phyloP scores from a whole-genome alignment of 2,329 filamentous ascomycete species.

The Coniochaeta hoffmannii region DNA sequence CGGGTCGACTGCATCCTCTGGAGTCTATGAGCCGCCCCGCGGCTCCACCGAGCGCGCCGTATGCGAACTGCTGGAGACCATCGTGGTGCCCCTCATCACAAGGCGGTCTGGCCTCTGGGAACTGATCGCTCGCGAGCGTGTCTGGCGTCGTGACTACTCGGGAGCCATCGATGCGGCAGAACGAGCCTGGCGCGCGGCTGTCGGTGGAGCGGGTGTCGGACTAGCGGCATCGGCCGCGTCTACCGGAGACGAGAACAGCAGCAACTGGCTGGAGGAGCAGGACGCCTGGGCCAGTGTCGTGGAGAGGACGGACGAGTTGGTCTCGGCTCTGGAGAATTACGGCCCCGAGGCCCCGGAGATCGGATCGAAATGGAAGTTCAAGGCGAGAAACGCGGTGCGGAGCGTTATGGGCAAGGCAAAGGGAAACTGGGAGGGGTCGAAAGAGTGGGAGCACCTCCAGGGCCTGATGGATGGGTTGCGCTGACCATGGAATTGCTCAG shows the following conservation, averaged over 20 bases:
- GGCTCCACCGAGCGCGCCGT: constrained; percentile 57
- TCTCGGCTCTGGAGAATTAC: constrained; percentile 76
- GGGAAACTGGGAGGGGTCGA: constrained; percentile 73
- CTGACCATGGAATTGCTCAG: constrained; percentile 5
- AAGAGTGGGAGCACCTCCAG: constrained; percentile 57
- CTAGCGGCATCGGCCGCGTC: constrained; percentile 22
- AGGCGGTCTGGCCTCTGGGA: constrained; percentile 69
- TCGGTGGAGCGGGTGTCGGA: constrained; percentile 38
- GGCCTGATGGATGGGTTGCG: constrained; percentile 49
- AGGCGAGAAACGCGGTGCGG: constrained; percentile 75
- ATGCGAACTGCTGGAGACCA: constrained; percentile 64
- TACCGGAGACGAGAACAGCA: constrained; percentile 28
- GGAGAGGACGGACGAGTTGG: constrained; percentile 70
- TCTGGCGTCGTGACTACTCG: constrained; percentile 63
- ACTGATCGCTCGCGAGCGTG: constrained; percentile 61
- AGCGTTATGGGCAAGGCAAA: constrained; percentile 77
- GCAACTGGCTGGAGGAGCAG: constrained; percentile 50
- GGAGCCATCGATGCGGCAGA: constrained; percentile 78
- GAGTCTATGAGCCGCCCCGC: constrained; percentile 36
- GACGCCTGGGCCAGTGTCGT: constrained; percentile 67
- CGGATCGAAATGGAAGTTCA: constrained; percentile 78
- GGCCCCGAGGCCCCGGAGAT: constrained; percentile 59
- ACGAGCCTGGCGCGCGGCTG: constrained; percentile 76
- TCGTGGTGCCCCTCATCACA: constrained; percentile 79
- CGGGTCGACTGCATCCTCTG: constrained; percentile 14